phyloP scores from a whole-genome alignment of 805 yeast genomes.

The Candida methanosorbosa region DNA sequence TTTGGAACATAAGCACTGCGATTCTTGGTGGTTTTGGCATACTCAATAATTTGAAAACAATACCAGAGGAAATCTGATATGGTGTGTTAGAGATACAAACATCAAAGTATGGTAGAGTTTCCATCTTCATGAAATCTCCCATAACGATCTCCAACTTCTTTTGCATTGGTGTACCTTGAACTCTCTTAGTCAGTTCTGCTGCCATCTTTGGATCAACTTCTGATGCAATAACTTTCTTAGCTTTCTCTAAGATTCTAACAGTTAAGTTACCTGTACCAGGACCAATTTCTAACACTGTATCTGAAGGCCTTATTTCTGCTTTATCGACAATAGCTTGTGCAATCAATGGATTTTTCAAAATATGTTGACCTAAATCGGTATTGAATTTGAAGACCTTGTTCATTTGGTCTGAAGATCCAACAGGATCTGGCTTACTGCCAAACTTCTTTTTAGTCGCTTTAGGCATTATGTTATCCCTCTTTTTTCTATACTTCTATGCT shows the following conservation, averaged over 20 bases:
- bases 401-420: constrained; percentile 63
- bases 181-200: constrained; percentile 94
- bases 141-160: constrained; percentile 84
- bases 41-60: constrained; percentile 84
- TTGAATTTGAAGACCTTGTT: constrained; percentile 92
- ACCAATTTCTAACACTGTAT: constrained; percentile 91
- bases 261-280: constrained; percentile 99
- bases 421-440: constrained; percentile 39
- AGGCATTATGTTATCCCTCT: constrained; percentile 34
- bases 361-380: constrained; percentile 95
- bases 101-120: constrained; percentile 80
- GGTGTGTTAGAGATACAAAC: constrained; percentile 97
- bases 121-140: constrained; percentile 95
- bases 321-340: constrained; percentile 98
- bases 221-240: constrained; percentile 88
- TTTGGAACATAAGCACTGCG: constrained; percentile 92
- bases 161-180: constrained; percentile 91
- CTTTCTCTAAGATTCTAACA: constrained; percentile 84
- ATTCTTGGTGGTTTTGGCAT: constrained; percentile 94
- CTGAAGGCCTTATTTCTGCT: constrained; percentile 88
- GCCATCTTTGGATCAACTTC: constrained; percentile 99
- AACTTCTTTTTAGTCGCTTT: constrained; percentile 61
- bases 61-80: constrained; percentile 93
- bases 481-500: no score
- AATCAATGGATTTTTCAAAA: constrained; percentile 88